phyloP scores from a whole-genome alignment of 768 basidiomycete genomes.

The Termitomyces sp. region DNA sequence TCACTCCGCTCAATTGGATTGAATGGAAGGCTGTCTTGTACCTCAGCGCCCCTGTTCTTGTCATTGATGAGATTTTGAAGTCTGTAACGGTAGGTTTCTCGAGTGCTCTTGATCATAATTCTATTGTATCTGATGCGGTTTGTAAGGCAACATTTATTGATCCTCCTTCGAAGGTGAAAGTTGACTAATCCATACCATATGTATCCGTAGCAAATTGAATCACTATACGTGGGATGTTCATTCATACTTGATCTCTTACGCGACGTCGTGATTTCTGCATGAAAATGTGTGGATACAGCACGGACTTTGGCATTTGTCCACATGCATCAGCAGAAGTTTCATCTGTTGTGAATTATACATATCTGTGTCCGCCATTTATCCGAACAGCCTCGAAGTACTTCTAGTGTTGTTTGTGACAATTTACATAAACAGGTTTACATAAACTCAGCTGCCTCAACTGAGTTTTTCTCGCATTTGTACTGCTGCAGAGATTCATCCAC shows the following conservation, averaged over 20 bases:
- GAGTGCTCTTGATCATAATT: background rate
- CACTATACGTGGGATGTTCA: background rate
- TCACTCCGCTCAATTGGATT: constrained; percentile 87
- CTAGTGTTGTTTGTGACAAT: background rate
- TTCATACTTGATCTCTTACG: background rate
- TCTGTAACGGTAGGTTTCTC: constrained; percentile 57
- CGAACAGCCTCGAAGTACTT: background rate
- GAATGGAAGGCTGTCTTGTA: constrained; percentile 94
- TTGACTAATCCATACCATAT: constrained; percentile 29
- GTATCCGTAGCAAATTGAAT: constrained; percentile 10
- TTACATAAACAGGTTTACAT: background rate
- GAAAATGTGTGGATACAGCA: background rate
- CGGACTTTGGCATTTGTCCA: background rate
- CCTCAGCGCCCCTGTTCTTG: constrained; percentile 81
- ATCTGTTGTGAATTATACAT: background rate
- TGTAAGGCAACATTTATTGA: constrained; percentile 49
- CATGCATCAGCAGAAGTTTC: background rate
- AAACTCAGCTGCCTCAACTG: background rate
- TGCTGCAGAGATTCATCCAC: background rate
- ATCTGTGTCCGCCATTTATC: too few species aligned
- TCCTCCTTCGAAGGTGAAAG: constrained; percentile 48
- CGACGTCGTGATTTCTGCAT: background rate
- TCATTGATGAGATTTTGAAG: constrained; percentile 90
- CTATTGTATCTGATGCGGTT: background rate
- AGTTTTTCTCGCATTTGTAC: background rate